A percentile compares a stretch with the other conserved stretches of the same genome.
Evolutionary conservation across 495 filamentous ascomycete species (phyloP).

Genomic region (Podospora appendiculata): DNA sequence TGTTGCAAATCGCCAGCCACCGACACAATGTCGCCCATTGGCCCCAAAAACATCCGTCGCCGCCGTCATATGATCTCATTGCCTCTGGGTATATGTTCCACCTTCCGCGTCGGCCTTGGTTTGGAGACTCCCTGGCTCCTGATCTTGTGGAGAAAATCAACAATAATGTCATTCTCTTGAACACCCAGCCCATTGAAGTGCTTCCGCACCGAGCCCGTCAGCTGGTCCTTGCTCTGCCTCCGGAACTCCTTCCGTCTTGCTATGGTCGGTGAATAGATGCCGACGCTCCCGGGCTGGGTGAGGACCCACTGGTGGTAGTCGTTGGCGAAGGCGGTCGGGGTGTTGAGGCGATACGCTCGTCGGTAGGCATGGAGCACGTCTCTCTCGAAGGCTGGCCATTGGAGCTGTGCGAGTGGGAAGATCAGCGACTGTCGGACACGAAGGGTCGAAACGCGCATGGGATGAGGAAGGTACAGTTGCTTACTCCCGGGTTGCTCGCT

Average conservation of each 20-base stretch:
- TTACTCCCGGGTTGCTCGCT: constrained; percentile 21
- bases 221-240: constrained; percentile 65
- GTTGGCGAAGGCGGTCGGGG: constrained; percentile 61
- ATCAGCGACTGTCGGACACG: background rate
- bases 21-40: too few relatives aligned
- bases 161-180: constrained; percentile 80
- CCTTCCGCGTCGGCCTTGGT: constrained; percentile 16
- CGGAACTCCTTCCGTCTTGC: constrained; percentile 51
- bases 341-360: constrained; percentile 64
- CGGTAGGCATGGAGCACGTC: constrained; percentile 74
- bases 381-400: constrained; percentile 66
- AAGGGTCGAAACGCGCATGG: too few relatives aligned
- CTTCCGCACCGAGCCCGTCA: constrained; percentile 76
- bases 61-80: constrained; percentile 1
- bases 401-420: constrained; percentile 43
- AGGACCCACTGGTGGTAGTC: constrained; percentile 67
- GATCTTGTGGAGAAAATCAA: constrained; percentile 80
- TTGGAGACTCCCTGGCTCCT: constrained; percentile 33
- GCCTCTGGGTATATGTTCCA: constrained; percentile 13
- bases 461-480: background rate
- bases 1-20: too few relatives aligned
- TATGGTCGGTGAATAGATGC: constrained; percentile 66
- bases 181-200: constrained; percentile 84
- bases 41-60: background rate
- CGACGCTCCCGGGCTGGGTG: constrained; percentile 57